phyloP scores from a whole-genome alignment of 2,329 filamentous ascomycete species.

The Apiospora malaysiana region DNA sequence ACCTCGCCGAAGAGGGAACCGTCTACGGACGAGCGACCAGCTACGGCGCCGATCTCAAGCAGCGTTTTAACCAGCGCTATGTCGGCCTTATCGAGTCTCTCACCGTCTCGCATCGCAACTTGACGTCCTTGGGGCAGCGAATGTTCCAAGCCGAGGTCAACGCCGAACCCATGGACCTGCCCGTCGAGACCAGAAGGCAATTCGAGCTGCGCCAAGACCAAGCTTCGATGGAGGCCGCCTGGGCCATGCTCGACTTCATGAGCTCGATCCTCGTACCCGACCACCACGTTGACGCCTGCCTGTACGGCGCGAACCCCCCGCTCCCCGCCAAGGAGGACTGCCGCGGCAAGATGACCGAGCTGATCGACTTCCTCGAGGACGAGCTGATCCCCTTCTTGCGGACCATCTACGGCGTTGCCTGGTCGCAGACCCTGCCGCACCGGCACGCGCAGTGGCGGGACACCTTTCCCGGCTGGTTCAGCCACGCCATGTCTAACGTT shows the following conservation, averaged over 20 bases:
- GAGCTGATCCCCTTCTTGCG: conserved; percentile 11
- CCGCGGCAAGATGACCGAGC: background rate
- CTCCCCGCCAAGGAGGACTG: background rate
- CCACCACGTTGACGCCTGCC: background rate
- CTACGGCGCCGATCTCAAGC: background rate
- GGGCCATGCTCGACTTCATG: background rate
- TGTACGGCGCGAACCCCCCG: background rate
- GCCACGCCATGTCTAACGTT: background rate
- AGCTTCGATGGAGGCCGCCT: background rate
- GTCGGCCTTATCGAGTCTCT: background rate
- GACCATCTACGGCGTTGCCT: background rate
- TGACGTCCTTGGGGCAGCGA: background rate
- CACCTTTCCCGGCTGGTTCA: background rate
- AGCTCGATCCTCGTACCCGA: background rate
- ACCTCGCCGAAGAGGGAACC: background rate
- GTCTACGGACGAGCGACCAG: background rate
- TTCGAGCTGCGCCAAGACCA: background rate
- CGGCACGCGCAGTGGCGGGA: background rate
- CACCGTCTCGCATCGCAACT: background rate
- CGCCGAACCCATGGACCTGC: background rate
- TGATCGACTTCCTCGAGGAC: background rate
- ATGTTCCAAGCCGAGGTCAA: background rate
- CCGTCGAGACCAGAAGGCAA: background rate
- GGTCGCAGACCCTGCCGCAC: background rate
- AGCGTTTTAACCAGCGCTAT: background rate